Base-by-base conservation (phyloP, 2,329 filamentous ascomycete genomes). In the Nigrospora sphaerica region DNA sequence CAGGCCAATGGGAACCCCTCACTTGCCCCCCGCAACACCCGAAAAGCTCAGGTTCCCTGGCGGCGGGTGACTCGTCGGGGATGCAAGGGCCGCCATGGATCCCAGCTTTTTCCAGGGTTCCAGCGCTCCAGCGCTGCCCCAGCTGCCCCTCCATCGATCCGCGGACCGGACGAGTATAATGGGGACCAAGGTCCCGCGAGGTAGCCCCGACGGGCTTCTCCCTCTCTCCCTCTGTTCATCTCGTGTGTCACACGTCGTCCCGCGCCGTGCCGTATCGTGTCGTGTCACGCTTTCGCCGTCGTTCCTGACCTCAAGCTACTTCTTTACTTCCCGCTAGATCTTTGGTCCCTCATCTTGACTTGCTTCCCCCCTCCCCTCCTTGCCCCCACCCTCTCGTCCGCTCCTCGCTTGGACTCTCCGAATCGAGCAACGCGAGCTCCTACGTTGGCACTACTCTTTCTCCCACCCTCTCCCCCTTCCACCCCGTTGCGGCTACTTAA, bases 391-490 rank as follows among this genome's bases (percentile, higher is more conserved):
- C 34, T 5, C 42, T 28, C 42, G 33, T 33, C 28, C 36, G 42
- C 41, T 36, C 2, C 42, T 35, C 42, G 42, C 42, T 35, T 44
- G 42, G 42, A 44, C 42, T 35, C 35, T 44, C 42, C 42, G 32
- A 44, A 44, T 44, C 17, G 32, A 37, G 42, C 13, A 17, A 36
- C 14, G 16, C 6, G 16, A 11, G 34, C 42, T 19, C 18, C 28
- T 5, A 28, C 23, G 23, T 28, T n/a, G 28, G 18, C 41, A 19
- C 32, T 18, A 10, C 3, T 7, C 32, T 34, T 31, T 31, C 34
- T 17, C 34, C 12, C 34, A 7, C 12, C 14, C 16, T 36, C 32
- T 28, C 2, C 42, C 17, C 42, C 32, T 33, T 28, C 36, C 32
- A 18, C 35, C 36, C 42, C 42, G 32, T 35, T 28, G 35, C 17